These are phyloP conservation scores for Fusarium sp. DNA, from an alignment of 2,329 filamentous ascomycete species.

Conservation along the genomic window DNA sequence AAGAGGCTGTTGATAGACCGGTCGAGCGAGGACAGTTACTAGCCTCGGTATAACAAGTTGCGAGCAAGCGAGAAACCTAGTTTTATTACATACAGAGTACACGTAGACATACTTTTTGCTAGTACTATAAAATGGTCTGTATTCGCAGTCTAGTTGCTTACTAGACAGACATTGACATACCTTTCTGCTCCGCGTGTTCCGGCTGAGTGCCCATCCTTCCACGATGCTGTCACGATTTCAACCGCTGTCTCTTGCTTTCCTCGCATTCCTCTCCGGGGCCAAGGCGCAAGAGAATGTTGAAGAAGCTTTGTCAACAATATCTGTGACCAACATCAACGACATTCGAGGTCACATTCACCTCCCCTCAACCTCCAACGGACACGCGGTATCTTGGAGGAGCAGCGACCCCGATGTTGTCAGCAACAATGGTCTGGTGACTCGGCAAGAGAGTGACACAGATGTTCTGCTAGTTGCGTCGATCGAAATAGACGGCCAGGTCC, in stretches of 20 bases:
- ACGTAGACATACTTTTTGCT: neutral
- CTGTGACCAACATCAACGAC: constrained; percentile 49
- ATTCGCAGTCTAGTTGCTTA: neutral
- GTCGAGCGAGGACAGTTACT: neutral
- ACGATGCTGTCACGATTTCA: constrained; percentile 1
- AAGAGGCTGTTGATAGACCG: neutral
- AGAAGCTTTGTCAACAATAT: constrained; percentile 28
- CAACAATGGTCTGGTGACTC: constrained; percentile 48
- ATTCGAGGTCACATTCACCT: constrained; percentile 52
- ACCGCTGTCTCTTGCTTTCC: constrained; percentile 3
- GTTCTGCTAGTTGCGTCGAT: constrained; percentile 52
- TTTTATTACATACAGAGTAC: too few relatives aligned
- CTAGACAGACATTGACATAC: neutral
- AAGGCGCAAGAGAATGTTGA: neutral
- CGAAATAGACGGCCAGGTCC: constrained; percentile 29
- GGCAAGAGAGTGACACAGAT: constrained; percentile 40
- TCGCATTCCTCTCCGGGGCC: neutral
- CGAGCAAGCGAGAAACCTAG: neutral
- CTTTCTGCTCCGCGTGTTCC: neutral
- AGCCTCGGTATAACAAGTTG: too few relatives aligned
- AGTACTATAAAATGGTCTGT: neutral
- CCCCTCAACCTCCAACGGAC: constrained; percentile 44
- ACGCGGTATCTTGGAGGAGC: constrained; percentile 50
- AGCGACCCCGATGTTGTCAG: constrained; percentile 48
- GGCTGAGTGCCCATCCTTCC: neutral